Evolutionary conservation across 305 asterid species (phyloP).

Genomic region (Ilex paraguariensis): DNA sequence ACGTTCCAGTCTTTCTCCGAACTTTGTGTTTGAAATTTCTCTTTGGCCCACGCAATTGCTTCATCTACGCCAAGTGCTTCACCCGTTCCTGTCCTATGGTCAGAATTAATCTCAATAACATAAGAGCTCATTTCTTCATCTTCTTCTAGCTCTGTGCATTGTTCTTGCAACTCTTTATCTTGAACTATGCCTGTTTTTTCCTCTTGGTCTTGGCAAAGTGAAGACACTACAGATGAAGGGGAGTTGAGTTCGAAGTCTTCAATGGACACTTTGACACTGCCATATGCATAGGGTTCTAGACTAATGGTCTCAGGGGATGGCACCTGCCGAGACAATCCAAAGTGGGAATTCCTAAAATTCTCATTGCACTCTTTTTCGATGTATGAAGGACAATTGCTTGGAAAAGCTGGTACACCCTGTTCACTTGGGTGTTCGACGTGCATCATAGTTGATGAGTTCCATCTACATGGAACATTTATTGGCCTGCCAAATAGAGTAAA

Average conservation of each 20-base stretch:
- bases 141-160: slow-evolving; percentile 14
- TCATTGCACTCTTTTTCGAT: slow-evolving; percentile 27
- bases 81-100: slow-evolving; percentile 38
- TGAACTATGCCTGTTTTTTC: slow-evolving; percentile 8
- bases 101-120: slow-evolving; percentile 67
- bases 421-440: slow-evolving; percentile 23
- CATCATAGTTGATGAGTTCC: slow-evolving; percentile 26
- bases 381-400: slow-evolving; percentile 22
- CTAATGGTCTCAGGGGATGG: slow-evolving; percentile 62
- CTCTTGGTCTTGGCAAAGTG: slow-evolving; percentile 37
- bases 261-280: slow-evolving; percentile 41
- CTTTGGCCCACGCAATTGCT: slow-evolving; percentile 89
- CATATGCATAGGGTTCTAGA: slow-evolving; percentile 40
- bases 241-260: slow-evolving; percentile 50
- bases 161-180: slow-evolving; percentile 20
- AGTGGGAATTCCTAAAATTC: slow-evolving; percentile 31
- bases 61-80: slow-evolving; percentile 73
- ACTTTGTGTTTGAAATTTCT: slow-evolving; percentile 47
- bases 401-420: slow-evolving; percentile 29
- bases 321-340: slow-evolving; percentile 39
- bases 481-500: slow-evolving; percentile 36
- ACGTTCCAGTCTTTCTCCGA: slow-evolving; percentile 23
- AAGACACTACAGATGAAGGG: slow-evolving; percentile 51
- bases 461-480: slow-evolving; percentile 41
- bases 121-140: slow-evolving; percentile 63